Evolutionary conservation across 805 yeast species (phyloP).

Genomic region (Ogataea sp.): DNA sequence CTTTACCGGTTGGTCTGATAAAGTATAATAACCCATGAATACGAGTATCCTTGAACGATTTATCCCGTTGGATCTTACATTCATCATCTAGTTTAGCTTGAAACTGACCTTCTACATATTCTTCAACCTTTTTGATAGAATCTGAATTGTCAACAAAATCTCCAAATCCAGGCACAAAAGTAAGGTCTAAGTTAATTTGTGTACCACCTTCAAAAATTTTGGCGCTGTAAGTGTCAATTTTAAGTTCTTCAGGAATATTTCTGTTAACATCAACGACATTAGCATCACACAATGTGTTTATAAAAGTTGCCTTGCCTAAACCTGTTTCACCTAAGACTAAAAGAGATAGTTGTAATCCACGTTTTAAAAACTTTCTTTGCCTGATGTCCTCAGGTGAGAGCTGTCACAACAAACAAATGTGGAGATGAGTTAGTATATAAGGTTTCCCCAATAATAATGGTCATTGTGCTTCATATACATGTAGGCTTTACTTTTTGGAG

Average conservation of each 20-base stretch:
- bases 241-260: conserved; percentile 24
- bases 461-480: no score
- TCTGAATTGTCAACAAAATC: conserved; percentile 55
- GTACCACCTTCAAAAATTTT: conserved; percentile 36
- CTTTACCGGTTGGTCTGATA: conserved; percentile 61
- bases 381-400: conserved; percentile 26
- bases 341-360: conserved; percentile 40
- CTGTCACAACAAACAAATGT: conserved; percentile 4
- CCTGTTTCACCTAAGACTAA: conserved; percentile 52
- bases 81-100: conserved; percentile 62
- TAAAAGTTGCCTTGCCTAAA: conserved; percentile 68
- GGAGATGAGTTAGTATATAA: background rate
- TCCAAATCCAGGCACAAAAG: conserved; percentile 68
- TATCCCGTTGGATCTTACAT: conserved; percentile 47
- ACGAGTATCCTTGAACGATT: conserved; percentile 47
- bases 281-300: conserved; percentile 69
- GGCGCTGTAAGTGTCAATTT: conserved; percentile 24
- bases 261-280: conserved; percentile 33
- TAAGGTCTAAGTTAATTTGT: conserved; percentile 52
- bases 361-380: conserved; percentile 39
- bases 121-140: conserved; percentile 51
- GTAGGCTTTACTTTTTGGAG: no score
- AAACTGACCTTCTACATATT: conserved; percentile 73
- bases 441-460: no score
- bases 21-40: conserved; percentile 85